Evolutionary conservation across 2,329 filamentous ascomycete species (phyloP).

Genomic region (Penicillium hesseltinei): DNA sequence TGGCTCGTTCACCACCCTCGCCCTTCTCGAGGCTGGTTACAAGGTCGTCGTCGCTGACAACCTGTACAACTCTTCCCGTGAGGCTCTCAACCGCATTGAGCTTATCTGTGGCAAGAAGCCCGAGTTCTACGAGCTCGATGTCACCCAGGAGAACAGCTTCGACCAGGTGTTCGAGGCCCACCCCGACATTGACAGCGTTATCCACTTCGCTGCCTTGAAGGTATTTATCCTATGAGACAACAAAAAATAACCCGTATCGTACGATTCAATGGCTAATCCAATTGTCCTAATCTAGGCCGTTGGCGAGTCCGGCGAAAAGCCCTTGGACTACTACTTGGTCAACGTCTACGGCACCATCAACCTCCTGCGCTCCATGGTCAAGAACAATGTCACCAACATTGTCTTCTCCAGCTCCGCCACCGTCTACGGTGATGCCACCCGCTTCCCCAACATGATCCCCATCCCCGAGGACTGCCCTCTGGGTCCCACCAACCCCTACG

Average conservation of each 20-base stretch:
- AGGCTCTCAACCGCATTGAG: conserved; percentile 92
- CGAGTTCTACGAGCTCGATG: conserved; percentile 78
- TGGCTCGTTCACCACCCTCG: conserved; percentile 91
- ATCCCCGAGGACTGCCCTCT: conserved; percentile 97
- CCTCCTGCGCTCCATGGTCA: conserved; percentile 81
- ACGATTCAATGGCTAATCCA: neutral
- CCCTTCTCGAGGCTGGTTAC: conserved; percentile 90
- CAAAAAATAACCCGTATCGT: neutral
- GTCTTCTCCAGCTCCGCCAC: conserved; percentile 98
- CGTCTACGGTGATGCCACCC: conserved; percentile 95
- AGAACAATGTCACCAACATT: conserved; percentile 90
- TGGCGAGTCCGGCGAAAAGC: conserved; percentile 89
- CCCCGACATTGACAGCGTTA: conserved; percentile 94
- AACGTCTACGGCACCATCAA: conserved; percentile 91
- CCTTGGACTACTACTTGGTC: conserved; percentile 95
- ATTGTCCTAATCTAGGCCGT: conserved; percentile 64
- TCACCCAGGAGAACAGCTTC: conserved; percentile 79
- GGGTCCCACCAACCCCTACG: conserved; percentile 95
- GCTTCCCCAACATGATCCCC: conserved; percentile 96
- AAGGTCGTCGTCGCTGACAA: conserved; percentile 95
- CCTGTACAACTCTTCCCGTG: conserved; percentile 93
- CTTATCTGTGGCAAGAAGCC: conserved; percentile 86
- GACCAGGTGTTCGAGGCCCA: conserved; percentile 86
- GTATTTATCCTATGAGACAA: conserved; percentile 43
- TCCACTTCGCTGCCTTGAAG: conserved; percentile 98